A percentile compares a stretch with the other conserved stretches of the same genome.
These are phyloP conservation scores for Eragrostis nindensis DNA, from an alignment of 176 grass and related monocot genomes.

Conservation along the genomic window DNA sequence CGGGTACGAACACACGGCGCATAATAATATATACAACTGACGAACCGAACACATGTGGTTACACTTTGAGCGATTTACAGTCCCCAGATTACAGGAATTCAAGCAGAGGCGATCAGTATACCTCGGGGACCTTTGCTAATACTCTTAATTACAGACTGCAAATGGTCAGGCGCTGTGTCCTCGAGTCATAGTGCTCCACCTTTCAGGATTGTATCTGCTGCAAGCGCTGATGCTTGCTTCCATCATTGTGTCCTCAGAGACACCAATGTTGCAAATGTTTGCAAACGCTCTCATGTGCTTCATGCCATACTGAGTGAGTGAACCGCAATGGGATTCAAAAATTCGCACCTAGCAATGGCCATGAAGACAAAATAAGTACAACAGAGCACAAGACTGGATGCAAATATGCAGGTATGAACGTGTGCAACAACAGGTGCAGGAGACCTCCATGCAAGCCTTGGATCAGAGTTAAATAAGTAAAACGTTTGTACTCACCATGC, in stretches of 20 bases:
- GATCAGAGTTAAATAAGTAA: neutral
- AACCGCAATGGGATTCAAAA: constrained; percentile 76
- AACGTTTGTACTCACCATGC: constrained; percentile 50
- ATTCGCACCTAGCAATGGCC: constrained; percentile 51
- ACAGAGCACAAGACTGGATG: neutral
- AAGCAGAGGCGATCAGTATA: neutral
- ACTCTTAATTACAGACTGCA: neutral
- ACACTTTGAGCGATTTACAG: neutral
- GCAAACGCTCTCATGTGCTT: constrained; percentile 84
- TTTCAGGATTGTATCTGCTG: constrained; percentile 47
- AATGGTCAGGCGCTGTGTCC: constrained; percentile 69
- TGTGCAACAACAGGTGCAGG: neutral
- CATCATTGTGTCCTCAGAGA: constrained; percentile 56
- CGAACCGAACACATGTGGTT: neutral
- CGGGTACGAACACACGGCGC: neutral
- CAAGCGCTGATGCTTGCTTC: constrained; percentile 57
- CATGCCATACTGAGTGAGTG: constrained; percentile 93
- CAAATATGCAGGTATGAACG: neutral
- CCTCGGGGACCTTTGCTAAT: neutral
- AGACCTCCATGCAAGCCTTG: neutral
- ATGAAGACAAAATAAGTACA: constrained; percentile 15
- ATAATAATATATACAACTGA: constrained; percentile 14
- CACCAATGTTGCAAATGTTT: constrained; percentile 77
- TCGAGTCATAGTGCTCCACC: constrained; percentile 54
- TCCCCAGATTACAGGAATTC: neutral